Percentiles rank a stretch among this genome's conserved stretches.
These are phyloP conservation scores for Nicotiana noctiflora DNA, from an alignment of 257 asterid genomes.

Conservation along the genomic window DNA sequence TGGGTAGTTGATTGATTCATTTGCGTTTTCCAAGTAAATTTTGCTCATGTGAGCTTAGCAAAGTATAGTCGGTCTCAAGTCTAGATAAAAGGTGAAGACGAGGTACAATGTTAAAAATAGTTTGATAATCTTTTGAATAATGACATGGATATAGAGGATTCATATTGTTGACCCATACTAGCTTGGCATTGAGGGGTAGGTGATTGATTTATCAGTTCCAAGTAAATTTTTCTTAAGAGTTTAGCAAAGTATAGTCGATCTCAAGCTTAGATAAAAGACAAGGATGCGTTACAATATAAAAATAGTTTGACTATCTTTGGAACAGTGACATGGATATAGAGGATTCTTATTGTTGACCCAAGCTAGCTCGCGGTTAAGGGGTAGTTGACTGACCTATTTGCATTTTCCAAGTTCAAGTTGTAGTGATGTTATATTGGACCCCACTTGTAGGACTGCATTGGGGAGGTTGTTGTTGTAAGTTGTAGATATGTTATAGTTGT, in stretches of 20 bases:
- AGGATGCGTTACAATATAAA: background rate
- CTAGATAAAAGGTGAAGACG: background rate
- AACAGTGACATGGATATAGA: background rate
- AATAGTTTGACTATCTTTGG: background rate
- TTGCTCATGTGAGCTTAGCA: background rate
- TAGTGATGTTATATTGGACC: background rate
- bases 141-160: background rate
- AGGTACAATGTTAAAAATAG: background rate
- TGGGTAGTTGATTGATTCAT: background rate
- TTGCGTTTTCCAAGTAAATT: background rate
- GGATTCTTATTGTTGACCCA: background rate
- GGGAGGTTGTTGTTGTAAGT: too few species aligned
- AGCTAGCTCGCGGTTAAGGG: background rate
- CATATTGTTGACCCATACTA: background rate
- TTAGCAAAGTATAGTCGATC: background rate
- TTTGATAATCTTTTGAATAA: background rate
- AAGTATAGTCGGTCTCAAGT: background rate
- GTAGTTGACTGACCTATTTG: background rate
- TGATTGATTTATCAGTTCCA: background rate
- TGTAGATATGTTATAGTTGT: background rate
- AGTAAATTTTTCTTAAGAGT: background rate
- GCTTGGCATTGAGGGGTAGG: background rate
- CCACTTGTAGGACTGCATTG: too few species aligned
- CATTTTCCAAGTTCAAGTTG: background rate
- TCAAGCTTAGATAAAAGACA: background rate